A percentile compares a stretch with the other conserved stretches of the same genome.
phyloP scores from a whole-genome alignment of 2,329 filamentous ascomycete genomes.

The Lojkania enalia region DNA sequence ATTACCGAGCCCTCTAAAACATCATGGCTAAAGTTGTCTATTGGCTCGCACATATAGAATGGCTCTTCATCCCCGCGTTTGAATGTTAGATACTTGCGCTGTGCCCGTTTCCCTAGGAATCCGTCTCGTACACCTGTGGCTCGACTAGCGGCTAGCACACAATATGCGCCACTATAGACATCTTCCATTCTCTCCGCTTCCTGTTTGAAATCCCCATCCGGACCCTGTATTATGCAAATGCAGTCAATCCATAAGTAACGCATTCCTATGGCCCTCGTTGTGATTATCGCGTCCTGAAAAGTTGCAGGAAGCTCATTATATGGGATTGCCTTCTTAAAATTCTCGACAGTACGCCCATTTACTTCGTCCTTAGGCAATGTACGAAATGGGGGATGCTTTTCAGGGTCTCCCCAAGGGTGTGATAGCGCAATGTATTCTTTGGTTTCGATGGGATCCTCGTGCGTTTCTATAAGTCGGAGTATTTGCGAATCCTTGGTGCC shows the following conservation, averaged over 20 bases:
- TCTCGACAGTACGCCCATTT: conserved; percentile 3
- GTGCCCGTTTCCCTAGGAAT: conserved; percentile 13
- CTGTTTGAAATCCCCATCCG: conserved; percentile 21
- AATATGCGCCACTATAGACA: conserved; percentile 27
- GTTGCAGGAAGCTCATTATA: conserved; percentile 16
- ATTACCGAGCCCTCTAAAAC: conserved; percentile 21
- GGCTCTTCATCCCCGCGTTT: not conserved
- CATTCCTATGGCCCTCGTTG: conserved; percentile 19
- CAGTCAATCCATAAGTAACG: conserved; percentile 36
- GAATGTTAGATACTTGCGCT: not conserved
- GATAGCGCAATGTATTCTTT: conserved; percentile 22
- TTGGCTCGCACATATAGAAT: conserved; percentile 21
- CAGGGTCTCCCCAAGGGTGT: conserved; percentile 17
- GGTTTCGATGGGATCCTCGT: not conserved
- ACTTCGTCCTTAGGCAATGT: conserved; percentile 1
- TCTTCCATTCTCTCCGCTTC: conserved; percentile 28
- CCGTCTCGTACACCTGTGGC: conserved; percentile 14
- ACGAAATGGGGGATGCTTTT: conserved; percentile 4
- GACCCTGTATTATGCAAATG: conserved; percentile 30
- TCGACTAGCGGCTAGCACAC: conserved; percentile 25
- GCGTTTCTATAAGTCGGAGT: conserved; percentile 7
- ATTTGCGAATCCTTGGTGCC: conserved; percentile 1
- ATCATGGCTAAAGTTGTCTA: conserved; percentile 28
- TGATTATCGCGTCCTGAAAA: conserved; percentile 24
- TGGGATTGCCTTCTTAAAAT: conserved; percentile 4